Evolutionary conservation across 192 early-diverging fungal genomes (phyloP), one percentile per base, ranked within the genome.

Genomic region (Phlyctochytrium arcticum): DNA sequence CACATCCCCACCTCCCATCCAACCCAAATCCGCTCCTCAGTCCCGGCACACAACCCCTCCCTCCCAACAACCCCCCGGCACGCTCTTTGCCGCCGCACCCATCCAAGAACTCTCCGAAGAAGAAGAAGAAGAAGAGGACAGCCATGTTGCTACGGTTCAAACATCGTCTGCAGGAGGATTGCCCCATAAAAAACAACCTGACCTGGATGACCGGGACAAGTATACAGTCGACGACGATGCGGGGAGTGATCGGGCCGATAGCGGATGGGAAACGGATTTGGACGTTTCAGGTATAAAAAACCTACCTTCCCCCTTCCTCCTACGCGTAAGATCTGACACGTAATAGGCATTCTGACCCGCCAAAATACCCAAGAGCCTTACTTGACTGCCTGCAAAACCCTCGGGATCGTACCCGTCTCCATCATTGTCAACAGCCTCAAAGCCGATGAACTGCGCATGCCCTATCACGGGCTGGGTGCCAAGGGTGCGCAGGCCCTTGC

Each of bases 401-500:
- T 78, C 17, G 70, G 72, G 21, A 60, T 83, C n/a, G 74, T 78
- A 6, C 81, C 81, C n/a, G 77, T 72, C 0, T 73, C 73, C 19
- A 71, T 46, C 63, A 66, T 83, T 24, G 23, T 51, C 4, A 29
- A 68, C 12, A 50, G 70, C 4, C 35, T 67, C 6, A 62, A 67
- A n/a, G 34, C 33, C 15, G n/a, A 24, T 1, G 74, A 80, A 48
- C 60, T 83, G 27, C 47, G 60, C 24, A 72, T 83, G 54, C 69
- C 62, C 24, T 75, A 83, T 55, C 73, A 74, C 33, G 81, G 81
- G 3, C 49, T 83, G 27, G 81, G 81, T 12, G 60, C 67, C 4
- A 69, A 69, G 39, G 75, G 81, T 17, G 81, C 81, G 1, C 46
- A 77, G 42, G 81, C 81, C 0, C 53, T 83, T 1, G 76, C 73